phyloP scores from a whole-genome alignment of 192 early-diverging fungal genomes.

The Gonapodya prolifera region DNA sequence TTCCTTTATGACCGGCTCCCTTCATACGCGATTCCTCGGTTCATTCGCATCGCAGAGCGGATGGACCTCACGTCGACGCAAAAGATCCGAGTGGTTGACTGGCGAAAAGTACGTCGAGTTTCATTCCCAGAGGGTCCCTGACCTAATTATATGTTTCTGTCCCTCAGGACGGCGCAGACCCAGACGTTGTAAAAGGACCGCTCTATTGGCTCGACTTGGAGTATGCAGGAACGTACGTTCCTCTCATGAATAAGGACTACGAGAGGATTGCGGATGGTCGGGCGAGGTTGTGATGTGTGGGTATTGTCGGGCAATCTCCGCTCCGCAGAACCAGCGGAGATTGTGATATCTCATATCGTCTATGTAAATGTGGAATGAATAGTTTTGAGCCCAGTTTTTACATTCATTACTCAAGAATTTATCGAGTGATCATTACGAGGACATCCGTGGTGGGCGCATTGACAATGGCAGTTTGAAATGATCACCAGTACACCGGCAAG shows the following conservation, averaged over 20 bases:
- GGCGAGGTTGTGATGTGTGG: neutral
- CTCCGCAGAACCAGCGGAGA: too few species aligned
- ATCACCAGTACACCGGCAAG: too few species aligned
- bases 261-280: neutral
- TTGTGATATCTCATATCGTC: too few species aligned
- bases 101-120: neutral
- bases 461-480: too few species aligned
- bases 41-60: neutral
- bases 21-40: neutral
- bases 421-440: too few species aligned
- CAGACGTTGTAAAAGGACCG: neutral
- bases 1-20: neutral
- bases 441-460: too few species aligned
- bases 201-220: conserved; percentile 1
- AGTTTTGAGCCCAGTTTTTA: too few species aligned
- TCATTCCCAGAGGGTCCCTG: neutral
- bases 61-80: conserved; percentile 1
- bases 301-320: too few species aligned
- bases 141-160: neutral
- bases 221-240: neutral
- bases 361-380: too few species aligned
- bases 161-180: neutral
- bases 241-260: neutral
- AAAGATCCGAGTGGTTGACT: neutral
- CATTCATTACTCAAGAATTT: too few species aligned